phyloP scores from a whole-genome alignment of 2,329 filamentous ascomycete species.

The Zymoseptoria brevis region DNA sequence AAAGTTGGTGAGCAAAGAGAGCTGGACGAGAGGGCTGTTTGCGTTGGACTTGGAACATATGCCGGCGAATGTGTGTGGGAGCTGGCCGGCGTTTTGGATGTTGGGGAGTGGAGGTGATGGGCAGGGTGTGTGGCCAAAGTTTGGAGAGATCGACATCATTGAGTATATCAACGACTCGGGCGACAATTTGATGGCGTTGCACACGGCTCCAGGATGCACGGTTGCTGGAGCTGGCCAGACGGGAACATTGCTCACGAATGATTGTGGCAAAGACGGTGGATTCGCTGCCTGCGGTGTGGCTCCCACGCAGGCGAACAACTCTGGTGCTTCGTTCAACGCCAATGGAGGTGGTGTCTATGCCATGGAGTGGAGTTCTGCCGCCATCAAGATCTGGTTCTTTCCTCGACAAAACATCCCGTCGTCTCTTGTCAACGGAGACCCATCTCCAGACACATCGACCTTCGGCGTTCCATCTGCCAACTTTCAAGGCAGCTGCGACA shows the following conservation, averaged over 20 bases:
- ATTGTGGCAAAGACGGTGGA: constrained; percentile 19
- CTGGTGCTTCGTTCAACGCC: constrained; percentile 26
- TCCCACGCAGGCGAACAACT: constrained; percentile 25
- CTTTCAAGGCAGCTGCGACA: constrained; percentile 42
- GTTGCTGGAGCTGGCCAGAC: constrained; percentile 26
- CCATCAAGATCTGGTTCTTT: constrained; percentile 32
- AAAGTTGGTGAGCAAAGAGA: constrained; percentile 31
- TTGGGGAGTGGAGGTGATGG: constrained; percentile 38
- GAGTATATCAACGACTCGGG: constrained; percentile 28
- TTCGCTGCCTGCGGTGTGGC: not conserved
- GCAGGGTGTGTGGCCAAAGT: constrained; percentile 28
- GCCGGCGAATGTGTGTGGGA: constrained; percentile 30
- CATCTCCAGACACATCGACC: constrained; percentile 48
- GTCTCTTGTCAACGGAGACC: constrained; percentile 34
- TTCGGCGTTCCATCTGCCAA: constrained; percentile 59
- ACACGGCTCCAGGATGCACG: constrained; percentile 26
- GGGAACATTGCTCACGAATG: constrained; percentile 18
- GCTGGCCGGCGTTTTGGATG: constrained; percentile 38
- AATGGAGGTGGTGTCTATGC: constrained; percentile 30
- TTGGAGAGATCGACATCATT: constrained; percentile 31
- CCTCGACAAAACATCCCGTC: constrained; percentile 26
- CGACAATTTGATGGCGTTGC: constrained; percentile 25
- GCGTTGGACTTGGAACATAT: constrained; percentile 33
- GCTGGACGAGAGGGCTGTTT: constrained; percentile 33
- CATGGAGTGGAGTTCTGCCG: constrained; percentile 30